phyloP scores from a whole-genome alignment of 495 filamentous ascomycete species.

The Thermothielavioides terrestris region DNA sequence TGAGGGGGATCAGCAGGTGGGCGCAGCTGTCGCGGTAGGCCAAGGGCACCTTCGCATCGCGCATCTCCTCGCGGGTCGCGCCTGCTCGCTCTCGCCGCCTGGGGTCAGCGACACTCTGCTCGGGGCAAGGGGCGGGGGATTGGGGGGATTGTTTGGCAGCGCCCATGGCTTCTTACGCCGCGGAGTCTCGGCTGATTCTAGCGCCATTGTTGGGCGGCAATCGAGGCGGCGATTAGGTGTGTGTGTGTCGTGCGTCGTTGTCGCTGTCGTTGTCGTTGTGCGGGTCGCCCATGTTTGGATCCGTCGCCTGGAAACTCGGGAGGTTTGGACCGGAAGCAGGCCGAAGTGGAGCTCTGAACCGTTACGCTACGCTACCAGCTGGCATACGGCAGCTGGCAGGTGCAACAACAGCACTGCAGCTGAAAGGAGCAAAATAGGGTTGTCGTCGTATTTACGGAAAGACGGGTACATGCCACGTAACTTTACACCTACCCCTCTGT shows the following conservation, averaged over 20 bases:
- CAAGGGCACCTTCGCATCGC: constrained; percentile 76
- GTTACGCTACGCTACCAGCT: too few species aligned
- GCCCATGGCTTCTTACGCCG: too few species aligned
- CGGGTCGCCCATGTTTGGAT: neutral
- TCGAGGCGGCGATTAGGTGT: constrained; percentile 23
- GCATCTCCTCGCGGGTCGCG: constrained; percentile 87
- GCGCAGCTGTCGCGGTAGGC: constrained; percentile 92
- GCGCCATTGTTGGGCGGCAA: constrained; percentile 30
- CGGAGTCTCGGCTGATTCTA: constrained; percentile 26
- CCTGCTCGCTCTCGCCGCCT: constrained; percentile 28
- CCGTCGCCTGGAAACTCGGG: neutral
- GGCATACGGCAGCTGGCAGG: too few species aligned
- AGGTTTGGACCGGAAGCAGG: neutral
- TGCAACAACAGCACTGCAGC: too few species aligned
- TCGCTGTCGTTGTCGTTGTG: neutral
- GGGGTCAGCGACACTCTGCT: constrained; percentile 4
- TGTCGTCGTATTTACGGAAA: too few species aligned
- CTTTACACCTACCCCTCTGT: too few species aligned
- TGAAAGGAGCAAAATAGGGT: too few species aligned
- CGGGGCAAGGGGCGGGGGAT: neutral
- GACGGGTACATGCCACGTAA: too few species aligned
- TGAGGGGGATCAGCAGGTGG: constrained; percentile 86
- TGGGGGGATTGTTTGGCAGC: neutral
- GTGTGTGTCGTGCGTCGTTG: constrained; percentile 9
- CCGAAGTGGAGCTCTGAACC: too few species aligned